Base-by-base conservation (phyloP, 129 eudicot species). In the Chrysanthemum lavandulifolium region DNA sequence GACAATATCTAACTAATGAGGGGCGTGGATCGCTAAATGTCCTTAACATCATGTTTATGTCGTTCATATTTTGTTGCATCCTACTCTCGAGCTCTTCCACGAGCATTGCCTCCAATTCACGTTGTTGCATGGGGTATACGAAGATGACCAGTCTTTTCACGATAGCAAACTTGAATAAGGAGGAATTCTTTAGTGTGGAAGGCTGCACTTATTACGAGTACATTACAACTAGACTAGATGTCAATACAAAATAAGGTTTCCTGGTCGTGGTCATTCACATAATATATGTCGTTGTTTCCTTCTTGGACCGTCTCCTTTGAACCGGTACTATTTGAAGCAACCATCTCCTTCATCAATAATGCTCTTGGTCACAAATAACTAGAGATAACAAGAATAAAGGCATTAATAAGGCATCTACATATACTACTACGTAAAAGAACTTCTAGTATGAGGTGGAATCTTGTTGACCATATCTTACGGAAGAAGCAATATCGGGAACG, bases 401-500 rank as follows among this genome's bases (percentile, higher is more conserved):
- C 9, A 40, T 40, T 40, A 36, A 40, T 40, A 36, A 36, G 45
- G 47, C 47, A 40, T 40, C 47, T 40, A 40, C 47, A 7, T 40
- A 40, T 79, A 23, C 81, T 59, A 88, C 90, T 65, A 74, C n/a
- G 74, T 80, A n/a, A 87, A 81, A 73, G 69, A 72, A 83, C 73
- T 68, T 89, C 79, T 13, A 89, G 61, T 19, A 89, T 59, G 49
- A 86, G 80, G n/a, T 59, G 88, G 85, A 77, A 89, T 73, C 78
- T 84, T 84, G 7, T 83, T 70, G 3, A 76, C 72, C 92, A 89
- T 86, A 57, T 86, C 88, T 45, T 68, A n/a, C 54, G 47, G 96
- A 84, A 76, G 93, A 81, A 69, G 97, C 93, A 27, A 94, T 86
- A 36, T 71, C 58, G 12, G 91, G 77, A 73, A 94, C 88, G 45